These are phyloP conservation scores for Penicillium hesseltinei DNA, from an alignment of 2,329 filamentous ascomycete genomes.

Conservation along the genomic window DNA sequence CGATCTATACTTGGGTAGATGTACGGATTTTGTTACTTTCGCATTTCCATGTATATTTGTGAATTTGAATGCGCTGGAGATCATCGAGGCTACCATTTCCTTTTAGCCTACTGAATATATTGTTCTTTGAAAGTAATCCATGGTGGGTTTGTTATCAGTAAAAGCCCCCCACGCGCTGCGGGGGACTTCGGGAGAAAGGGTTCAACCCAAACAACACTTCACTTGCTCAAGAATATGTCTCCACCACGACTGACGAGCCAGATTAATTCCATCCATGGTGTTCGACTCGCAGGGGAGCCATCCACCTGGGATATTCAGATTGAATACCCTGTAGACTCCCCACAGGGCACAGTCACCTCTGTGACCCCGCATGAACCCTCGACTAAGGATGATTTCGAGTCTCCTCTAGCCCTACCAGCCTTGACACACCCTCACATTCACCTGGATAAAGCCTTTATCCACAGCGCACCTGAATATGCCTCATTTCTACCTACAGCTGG, in stretches of 20 bases:
- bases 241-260: slow-evolving; percentile 9
- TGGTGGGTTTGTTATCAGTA: not conserved
- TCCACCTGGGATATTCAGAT: slow-evolving; percentile 36
- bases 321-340: slow-evolving; percentile 7
- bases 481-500: slow-evolving; percentile 60
- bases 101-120: not conserved
- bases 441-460: slow-evolving; percentile 55
- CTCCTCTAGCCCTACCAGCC: slow-evolving; percentile 48
- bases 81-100: not conserved
- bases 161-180: not conserved
- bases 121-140: not conserved
- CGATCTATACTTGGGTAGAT: not conserved
- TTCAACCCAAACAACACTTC: not conserved
- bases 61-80: not conserved
- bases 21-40: not conserved
- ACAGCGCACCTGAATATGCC: slow-evolving; percentile 47
- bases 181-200: not conserved
- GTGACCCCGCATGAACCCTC: slow-evolving; percentile 25
- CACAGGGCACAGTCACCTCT: slow-evolving; percentile 26
- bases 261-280: slow-evolving; percentile 20
- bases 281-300: slow-evolving; percentile 33
- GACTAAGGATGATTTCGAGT: not conserved
- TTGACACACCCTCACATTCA: slow-evolving; percentile 73
- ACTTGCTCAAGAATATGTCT: slow-evolving; percentile 3
- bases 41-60: slow-evolving; percentile 1